Conservation (phyloP, 1,284 basidiomycete genomes). For the Mycena sp. region DNA sequence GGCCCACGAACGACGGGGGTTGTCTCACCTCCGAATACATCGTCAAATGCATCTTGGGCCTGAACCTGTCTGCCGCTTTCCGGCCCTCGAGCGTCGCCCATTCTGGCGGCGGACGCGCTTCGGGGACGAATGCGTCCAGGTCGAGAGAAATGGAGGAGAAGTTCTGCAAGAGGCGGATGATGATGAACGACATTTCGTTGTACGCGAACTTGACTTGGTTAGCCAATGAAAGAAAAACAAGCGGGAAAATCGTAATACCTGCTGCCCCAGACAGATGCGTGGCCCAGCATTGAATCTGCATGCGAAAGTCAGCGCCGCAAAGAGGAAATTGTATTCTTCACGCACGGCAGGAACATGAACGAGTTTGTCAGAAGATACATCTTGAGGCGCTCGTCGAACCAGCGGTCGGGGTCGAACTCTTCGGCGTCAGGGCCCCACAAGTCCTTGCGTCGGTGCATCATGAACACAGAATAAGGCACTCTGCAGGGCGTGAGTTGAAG, state of each 20-base stretch:
- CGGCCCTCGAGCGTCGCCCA: constrained; percentile 47
- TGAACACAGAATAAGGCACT: constrained; percentile 40
- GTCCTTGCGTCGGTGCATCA: constrained; percentile 44
- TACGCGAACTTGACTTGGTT: constrained; percentile 57
- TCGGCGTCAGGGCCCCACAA: constrained; percentile 48
- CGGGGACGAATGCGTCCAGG: constrained; percentile 47
- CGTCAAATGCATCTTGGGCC: constrained; percentile 53
- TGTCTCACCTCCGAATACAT: constrained; percentile 41
- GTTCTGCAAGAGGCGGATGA: constrained; percentile 59
- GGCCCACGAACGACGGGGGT: no score
- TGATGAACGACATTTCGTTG: constrained; percentile 63
- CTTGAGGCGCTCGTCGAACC: constrained; percentile 36
- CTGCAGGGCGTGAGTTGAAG: constrained; percentile 7
- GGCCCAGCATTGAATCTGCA: constrained; percentile 38
- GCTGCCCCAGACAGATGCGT: constrained; percentile 37
- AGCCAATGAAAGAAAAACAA: constrained; percentile 40
- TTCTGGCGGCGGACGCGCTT: constrained; percentile 43
- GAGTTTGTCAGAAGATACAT: constrained; percentile 34
- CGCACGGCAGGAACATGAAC: constrained; percentile 37
- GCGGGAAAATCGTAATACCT: not conserved
- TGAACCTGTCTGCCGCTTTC: constrained; percentile 47
- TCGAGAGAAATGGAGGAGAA: constrained; percentile 52
- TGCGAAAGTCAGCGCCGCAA: no score
- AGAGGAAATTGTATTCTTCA: not conserved
- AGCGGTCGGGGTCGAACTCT: constrained; percentile 38